A percentile compares a stretch with the other conserved stretches of the same genome.
These are phyloP conservation scores for Vaccinium vitisidaea DNA, from an alignment of 148 eudicot genomes.

Conservation along the genomic window DNA sequence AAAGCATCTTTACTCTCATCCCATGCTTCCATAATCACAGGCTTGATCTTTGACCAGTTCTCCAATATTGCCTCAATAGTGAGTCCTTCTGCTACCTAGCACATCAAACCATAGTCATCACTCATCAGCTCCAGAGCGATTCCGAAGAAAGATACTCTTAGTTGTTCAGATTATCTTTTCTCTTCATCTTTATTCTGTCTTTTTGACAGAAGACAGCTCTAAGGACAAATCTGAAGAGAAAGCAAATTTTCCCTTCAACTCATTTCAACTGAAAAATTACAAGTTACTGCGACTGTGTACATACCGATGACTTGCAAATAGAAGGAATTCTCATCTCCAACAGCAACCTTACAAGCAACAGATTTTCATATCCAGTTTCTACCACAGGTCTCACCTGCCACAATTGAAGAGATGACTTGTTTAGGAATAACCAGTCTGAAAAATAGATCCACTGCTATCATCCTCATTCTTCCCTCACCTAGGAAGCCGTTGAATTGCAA, in stretches of 20 bases:
- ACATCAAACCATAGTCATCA: conserved; percentile 13
- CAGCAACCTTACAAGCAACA: not conserved
- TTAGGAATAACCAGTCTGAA: not conserved
- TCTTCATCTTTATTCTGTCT: not conserved
- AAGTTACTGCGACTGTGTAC: conserved; percentile 28
- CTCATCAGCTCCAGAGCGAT: conserved; percentile 19
- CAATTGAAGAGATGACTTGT: conserved; percentile 5
- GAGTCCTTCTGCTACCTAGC: conserved; percentile 87
- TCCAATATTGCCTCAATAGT: conserved; percentile 71
- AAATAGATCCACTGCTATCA: not conserved
- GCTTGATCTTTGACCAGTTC: conserved; percentile 72
- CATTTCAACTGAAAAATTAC: not conserved
- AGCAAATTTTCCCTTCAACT: not conserved
- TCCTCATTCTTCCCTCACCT: not conserved
- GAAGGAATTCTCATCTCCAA: conserved; percentile 9
- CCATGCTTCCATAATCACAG: conserved; percentile 85
- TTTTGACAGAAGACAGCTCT: not conserved
- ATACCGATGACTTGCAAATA: conserved; percentile 39
- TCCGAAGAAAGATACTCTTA: not conserved
- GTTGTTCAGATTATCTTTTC: not conserved
- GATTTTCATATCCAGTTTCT: conserved; percentile 87
- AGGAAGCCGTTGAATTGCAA: not conserved
- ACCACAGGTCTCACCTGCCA: conserved; percentile 95
- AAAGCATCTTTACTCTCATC: conserved; percentile 64
- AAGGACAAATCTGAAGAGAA: not conserved